Evolutionary conservation across 352 stramenopile genomes (phyloP).

Genomic region (Phytophthora foliorum): DNA sequence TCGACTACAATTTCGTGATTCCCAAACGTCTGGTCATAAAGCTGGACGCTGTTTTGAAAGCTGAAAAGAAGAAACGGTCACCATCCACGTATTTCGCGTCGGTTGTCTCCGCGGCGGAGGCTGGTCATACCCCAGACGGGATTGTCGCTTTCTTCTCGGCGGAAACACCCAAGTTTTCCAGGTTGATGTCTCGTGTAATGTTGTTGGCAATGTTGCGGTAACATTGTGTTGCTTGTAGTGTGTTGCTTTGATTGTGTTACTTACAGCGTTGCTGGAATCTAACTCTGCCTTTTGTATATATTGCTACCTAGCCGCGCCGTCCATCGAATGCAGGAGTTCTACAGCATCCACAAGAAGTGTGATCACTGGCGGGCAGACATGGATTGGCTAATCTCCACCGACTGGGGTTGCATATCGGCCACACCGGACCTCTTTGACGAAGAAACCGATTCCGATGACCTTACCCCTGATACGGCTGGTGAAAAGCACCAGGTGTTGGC

Average conservation of each 20-base stretch:
- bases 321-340: slow-evolving; percentile 4
- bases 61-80: too few relatives aligned
- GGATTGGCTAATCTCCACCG: not conserved
- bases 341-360: slow-evolving; percentile 4
- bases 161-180: slow-evolving; percentile 9
- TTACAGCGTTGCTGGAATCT: slow-evolving; percentile 4
- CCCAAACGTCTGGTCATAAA: too few relatives aligned
- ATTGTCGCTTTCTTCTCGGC: slow-evolving; percentile 6
- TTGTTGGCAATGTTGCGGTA: slow-evolving; percentile 6
- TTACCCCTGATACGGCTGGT: too few relatives aligned
- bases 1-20: too few relatives aligned
- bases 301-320: not conserved
- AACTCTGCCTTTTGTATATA: not conserved
- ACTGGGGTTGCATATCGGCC: not conserved
- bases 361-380: not conserved
- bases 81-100: too few relatives aligned
- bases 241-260: slow-evolving; percentile 1
- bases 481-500: too few relatives aligned
- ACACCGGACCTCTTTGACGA: not conserved
- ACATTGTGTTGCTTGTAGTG: not conserved
- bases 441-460: too few relatives aligned
- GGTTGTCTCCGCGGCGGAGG: too few relatives aligned
- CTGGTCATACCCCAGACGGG: too few relatives aligned
- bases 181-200: slow-evolving; percentile 1
- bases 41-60: too few relatives aligned